Evolutionary conservation across 2,329 filamentous ascomycete genomes (phyloP).

Genomic region (Rutstroemia sp.): DNA sequence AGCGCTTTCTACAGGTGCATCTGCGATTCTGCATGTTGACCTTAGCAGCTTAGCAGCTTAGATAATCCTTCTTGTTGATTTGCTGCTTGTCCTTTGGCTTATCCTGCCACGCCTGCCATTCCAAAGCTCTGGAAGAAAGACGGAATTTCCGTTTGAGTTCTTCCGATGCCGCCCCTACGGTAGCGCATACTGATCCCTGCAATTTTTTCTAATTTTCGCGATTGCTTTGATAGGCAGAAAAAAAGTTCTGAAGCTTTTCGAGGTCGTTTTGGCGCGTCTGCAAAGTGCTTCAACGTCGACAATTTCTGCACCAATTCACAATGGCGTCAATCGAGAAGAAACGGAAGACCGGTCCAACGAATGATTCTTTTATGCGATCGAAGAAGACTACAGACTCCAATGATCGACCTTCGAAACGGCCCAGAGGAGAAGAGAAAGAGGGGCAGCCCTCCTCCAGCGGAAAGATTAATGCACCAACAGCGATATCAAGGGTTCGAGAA

Average conservation of each 20-base stretch:
- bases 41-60: too few species aligned
- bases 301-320: not conserved
- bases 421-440: slow-evolving; percentile 22
- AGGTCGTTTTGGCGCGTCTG: not conserved
- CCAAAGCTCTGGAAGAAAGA: too few species aligned
- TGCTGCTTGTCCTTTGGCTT: too few species aligned
- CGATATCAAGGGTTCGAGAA: slow-evolving; percentile 48
- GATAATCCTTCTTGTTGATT: too few species aligned
- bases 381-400: slow-evolving; percentile 21
- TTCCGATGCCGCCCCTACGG: too few species aligned
- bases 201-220: slow-evolving; percentile 1
- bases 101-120: too few species aligned
- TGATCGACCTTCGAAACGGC: slow-evolving; percentile 25
- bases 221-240: slow-evolving; percentile 8
- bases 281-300: not conserved
- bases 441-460: slow-evolving; percentile 15
- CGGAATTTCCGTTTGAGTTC: too few species aligned
- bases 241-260: slow-evolving; percentile 11
- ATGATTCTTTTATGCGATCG: slow-evolving; percentile 28
- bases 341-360: slow-evolving; percentile 27
- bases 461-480: slow-evolving; percentile 19
- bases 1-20: too few species aligned
- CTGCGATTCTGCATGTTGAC: too few species aligned
- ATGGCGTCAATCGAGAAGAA: slow-evolving; percentile 31
- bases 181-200: not conserved